Evolutionary conservation across 2,329 filamentous ascomycete genomes (phyloP), one percentile per base, ranked within the genome.

Genomic region (Zasmidium citrigriseum): DNA sequence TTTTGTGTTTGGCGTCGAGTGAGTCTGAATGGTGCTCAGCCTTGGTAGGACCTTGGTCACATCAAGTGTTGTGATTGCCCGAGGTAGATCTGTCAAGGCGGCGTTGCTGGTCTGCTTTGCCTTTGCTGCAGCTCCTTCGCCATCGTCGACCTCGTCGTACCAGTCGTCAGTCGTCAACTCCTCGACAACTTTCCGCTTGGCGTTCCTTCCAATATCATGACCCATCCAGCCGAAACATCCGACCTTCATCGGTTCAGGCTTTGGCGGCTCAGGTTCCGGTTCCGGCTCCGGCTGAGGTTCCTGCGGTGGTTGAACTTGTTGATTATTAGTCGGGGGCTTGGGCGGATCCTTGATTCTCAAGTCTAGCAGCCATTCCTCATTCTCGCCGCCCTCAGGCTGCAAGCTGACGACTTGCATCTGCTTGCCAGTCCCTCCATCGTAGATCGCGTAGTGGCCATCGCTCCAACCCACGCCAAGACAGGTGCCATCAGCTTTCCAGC

Each of bases 401-500:
- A 50, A 45, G 14, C 29, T 48, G 5, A 55, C 34, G 10, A 49
- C 10, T 14, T 52, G 44, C 14, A 62, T 60, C 50, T 64, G 60
- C 44, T 63, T 55, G 11, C 70, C 70, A 55, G 57, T 64, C 20
- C 66, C 69, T 14, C 77, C 70, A 75, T 75, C 71, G 73, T 74
- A 44, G 68, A 77, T 21, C 71, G 67, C 63, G 47, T 64, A 72
- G 5, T 84, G 84, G 24, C 90, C 89, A 77, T 96, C 91, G 65
- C 85, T 91, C 86, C 91, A 96, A 47, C 87, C 91, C 14, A 95
- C 85, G 14, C 91, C 91, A 55, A 97, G 82, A 45, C 64, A 75
- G 67, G 46, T 68, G 61, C 75, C 79, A 58, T 80, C 78, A 34
- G 75, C 76, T 60, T 79, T 79, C 79, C 79, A 82, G 38, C 73